These are phyloP conservation scores for Penicilliopsis zonata DNA, from an alignment of 495 filamentous ascomycete species.

Conservation along the genomic window DNA sequence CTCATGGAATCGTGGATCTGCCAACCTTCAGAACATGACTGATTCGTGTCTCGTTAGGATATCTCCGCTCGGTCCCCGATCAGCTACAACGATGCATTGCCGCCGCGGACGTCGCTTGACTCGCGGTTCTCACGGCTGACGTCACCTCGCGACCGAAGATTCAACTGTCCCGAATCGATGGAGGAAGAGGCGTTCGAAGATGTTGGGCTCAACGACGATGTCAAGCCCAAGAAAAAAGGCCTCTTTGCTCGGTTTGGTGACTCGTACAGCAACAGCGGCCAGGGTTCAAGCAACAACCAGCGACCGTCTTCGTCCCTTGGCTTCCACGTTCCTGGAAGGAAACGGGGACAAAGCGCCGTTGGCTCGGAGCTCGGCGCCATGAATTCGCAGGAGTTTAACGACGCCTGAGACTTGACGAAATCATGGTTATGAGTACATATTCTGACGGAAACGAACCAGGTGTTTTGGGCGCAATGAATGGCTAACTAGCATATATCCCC, in stretches of 20 bases:
- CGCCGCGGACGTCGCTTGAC: constrained; percentile 69
- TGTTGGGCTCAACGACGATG: constrained; percentile 72
- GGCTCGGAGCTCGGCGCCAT: constrained; percentile 57
- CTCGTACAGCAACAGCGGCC: constrained; percentile 24
- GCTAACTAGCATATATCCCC: no score
- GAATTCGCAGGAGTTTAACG: constrained; percentile 18
- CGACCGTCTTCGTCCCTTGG: constrained; percentile 33
- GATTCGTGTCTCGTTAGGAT: constrained; percentile 45
- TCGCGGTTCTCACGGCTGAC: constrained; percentile 46
- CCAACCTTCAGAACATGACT: constrained; percentile 3
- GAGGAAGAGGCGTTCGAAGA: constrained; percentile 83
- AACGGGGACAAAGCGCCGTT: constrained; percentile 61
- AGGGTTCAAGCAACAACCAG: constrained; percentile 34
- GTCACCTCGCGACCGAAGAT: constrained; percentile 36
- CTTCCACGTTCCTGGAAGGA: constrained; percentile 61
- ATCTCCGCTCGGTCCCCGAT: constrained; percentile 84
- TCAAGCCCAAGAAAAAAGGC: constrained; percentile 61
- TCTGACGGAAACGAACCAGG: not conserved
- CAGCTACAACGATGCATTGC: constrained; percentile 38
- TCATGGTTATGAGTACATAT: constrained; percentile 1
- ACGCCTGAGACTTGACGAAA: no score
- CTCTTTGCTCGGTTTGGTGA: constrained; percentile 83
- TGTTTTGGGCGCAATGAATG: not conserved
- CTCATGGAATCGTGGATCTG: not conserved
- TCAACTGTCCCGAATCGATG: constrained; percentile 42